Evolutionary conservation across 2,329 filamentous ascomycete species (phyloP), one percentile per base, ranked within the genome.

Genomic region (Sporothrix dimorphospora): DNA sequence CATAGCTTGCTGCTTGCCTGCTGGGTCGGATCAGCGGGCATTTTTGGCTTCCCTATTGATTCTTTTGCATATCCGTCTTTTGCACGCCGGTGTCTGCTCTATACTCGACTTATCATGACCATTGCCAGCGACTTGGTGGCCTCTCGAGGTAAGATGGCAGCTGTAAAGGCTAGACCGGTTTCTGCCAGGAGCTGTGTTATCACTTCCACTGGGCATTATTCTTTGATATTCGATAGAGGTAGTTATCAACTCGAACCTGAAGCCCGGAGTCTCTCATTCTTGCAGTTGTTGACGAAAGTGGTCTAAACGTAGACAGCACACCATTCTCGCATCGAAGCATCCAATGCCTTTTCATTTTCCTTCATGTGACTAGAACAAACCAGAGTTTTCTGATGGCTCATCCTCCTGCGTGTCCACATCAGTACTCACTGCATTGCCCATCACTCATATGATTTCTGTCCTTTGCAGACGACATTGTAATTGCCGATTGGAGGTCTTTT

Each of bases 371-470:
- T 6, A 21, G 42, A 63, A 19, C 4, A 24, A 63, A 42, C 57
- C 57, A 63, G 11, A 42, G 11, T 24, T 42, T 40, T 21, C 11
- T 14, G 34, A 24, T 38, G 34, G 19, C 57, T 61, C 30, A 19
- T 53, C 6, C 19, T 38, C 30, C 9, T 27, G 65, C 30, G 47
- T 40, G 65, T 11, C 65, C 30, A 14, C n/a, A 27, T 24, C 47
- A 1, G 19, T 12, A 21, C 24, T 45, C 49, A 69, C 66, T 69
- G 66, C 66, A 69, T 69, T 57, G 14, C 9, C 4, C 6, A 12
- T 57, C 30, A 30, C 49, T 69, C 66, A 57, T 69, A 69, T 69
- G 49, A 57, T 55, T n/a, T 69, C 24, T 38, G 12, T 19, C n/a
- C 34, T n/a, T 53, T 69, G 34, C 66, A 61, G 53, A 47, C 24